Conservation (phyloP, 345 rosid species). For the Lumnitzera littorea region DNA sequence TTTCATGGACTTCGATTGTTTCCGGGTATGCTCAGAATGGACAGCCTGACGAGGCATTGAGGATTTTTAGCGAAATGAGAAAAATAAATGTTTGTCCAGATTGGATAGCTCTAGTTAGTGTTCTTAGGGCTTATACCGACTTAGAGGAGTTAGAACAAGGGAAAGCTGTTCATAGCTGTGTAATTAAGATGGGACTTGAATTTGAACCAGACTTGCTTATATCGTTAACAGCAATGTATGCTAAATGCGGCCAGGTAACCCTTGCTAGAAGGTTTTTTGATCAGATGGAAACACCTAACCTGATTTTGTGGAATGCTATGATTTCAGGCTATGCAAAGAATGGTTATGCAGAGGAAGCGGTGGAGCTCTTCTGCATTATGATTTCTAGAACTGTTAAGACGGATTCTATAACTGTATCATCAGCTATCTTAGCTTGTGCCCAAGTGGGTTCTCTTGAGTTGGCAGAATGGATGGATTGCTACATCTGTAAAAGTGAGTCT, state of each 20-base stretch:
- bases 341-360: constrained; percentile 19
- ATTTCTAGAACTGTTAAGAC: constrained; percentile 7
- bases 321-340: constrained; percentile 19
- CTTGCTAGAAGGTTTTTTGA: constrained; percentile 13
- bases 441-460: constrained; percentile 16
- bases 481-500: constrained; percentile 8
- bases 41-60: constrained; percentile 13
- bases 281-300: constrained; percentile 14
- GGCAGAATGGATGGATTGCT: constrained; percentile 16
- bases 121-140: constrained; percentile 17
- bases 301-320: constrained; percentile 21
- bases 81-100: constrained; percentile 8
- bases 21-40: constrained; percentile 39
- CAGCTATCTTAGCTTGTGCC: constrained; percentile 16
- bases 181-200: constrained; percentile 16
- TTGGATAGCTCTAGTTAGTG: constrained; percentile 18
- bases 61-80: constrained; percentile 11
- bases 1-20: constrained; percentile 54
- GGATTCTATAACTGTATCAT: constrained; percentile 14
- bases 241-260: constrained; percentile 12
- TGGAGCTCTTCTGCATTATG: constrained; percentile 14
- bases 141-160: constrained; percentile 14
- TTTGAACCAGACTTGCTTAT: constrained; percentile 17
- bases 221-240: constrained; percentile 18
- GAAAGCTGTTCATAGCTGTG: constrained; percentile 12